phyloP scores from a whole-genome alignment of 768 basidiomycete species.

The Suillus sp. region DNA sequence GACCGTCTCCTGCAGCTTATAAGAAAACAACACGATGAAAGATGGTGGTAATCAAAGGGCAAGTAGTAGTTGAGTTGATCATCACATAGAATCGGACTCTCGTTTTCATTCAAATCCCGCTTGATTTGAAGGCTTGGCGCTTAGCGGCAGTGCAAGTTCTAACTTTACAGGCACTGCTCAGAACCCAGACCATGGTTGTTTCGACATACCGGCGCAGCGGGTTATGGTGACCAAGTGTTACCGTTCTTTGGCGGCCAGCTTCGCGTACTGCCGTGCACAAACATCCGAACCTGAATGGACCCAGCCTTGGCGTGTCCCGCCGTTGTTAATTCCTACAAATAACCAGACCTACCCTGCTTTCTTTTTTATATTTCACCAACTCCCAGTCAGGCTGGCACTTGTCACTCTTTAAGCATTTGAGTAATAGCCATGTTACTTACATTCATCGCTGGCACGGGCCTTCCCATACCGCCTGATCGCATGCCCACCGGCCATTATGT shows the following conservation, averaged over 20 bases:
- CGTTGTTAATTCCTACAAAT: background rate
- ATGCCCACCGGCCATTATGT: background rate
- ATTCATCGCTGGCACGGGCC: background rate
- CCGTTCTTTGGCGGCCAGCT: background rate
- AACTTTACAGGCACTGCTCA: background rate
- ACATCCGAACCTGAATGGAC: background rate
- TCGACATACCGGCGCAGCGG: constrained; percentile 1
- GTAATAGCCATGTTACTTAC: background rate
- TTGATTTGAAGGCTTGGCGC: too few species aligned
- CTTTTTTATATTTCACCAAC: background rate
- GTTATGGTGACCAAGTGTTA: background rate
- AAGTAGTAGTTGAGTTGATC: background rate
- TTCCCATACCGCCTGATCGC: background rate
- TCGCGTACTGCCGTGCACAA: background rate
- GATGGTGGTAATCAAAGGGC: background rate
- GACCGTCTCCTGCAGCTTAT: background rate
- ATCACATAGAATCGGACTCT: background rate
- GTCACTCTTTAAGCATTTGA: background rate
- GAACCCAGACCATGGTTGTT: background rate
- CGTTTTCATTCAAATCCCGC: too few species aligned
- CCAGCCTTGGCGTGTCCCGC: background rate
- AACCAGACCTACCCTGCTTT: background rate
- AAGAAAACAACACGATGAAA: background rate
- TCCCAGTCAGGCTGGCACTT: background rate
- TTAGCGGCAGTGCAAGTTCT: background rate